Percentiles rank a stretch among this genome's conserved stretches.
Conservation (phyloP, 2,329 filamentous ascomycete genomes). For the Aspergillus amoenus region DNA sequence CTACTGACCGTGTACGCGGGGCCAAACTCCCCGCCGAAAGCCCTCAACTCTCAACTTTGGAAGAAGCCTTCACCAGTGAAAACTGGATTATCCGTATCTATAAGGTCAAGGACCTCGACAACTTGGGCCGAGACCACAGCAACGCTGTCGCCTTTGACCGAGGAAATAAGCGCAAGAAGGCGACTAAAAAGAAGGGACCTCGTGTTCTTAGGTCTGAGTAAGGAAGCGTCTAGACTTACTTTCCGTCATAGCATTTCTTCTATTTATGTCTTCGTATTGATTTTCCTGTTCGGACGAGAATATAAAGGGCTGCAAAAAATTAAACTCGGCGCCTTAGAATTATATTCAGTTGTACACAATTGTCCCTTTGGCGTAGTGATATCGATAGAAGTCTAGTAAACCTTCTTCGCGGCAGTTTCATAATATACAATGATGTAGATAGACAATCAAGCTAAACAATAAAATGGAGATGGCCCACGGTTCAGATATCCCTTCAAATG, state of each 20-base stretch:
- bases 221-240: slow-evolving; percentile 10
- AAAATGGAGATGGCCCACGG: slow-evolving; percentile 2
- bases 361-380: not conserved
- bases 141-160: slow-evolving; percentile 55
- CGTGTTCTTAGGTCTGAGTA: slow-evolving; percentile 47
- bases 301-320: slow-evolving; percentile 15
- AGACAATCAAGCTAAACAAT: not conserved
- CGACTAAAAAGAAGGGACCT: slow-evolving; percentile 44
- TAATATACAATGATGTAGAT: not conserved
- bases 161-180: slow-evolving; percentile 54
- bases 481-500: not conserved
- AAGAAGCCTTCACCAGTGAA: slow-evolving; percentile 97
- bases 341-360: not conserved
- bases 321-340: not conserved
- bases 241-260: slow-evolving; percentile 14
- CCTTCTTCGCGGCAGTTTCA: not conserved
- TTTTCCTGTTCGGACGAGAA: not conserved
- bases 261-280: slow-evolving; percentile 18
- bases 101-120: slow-evolving; percentile 99
- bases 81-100: slow-evolving; percentile 99
- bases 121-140: slow-evolving; percentile 85
- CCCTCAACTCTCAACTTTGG: slow-evolving; percentile 81
- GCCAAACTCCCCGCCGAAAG: slow-evolving; percentile 77
- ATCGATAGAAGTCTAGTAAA: not conserved
- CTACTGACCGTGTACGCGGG: slow-evolving; percentile 83